phyloP scores from a whole-genome alignment of 371 early-diverging fungal species.

The Rhizopus sp. region DNA sequence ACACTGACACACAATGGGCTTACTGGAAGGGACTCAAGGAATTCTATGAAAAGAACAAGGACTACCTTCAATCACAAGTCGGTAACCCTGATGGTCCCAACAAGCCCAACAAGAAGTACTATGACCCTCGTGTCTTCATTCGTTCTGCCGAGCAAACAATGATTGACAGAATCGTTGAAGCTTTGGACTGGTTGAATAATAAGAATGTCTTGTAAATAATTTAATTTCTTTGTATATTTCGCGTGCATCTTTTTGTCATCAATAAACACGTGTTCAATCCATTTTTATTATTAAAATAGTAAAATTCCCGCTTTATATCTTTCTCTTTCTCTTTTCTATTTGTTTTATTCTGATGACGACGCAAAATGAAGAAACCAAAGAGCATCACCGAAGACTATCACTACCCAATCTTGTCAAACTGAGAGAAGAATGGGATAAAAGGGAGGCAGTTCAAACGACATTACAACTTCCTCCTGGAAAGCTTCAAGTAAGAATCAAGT shows the following conservation, averaged over 20 bases:
- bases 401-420: conserved; percentile 42
- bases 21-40: conserved; percentile 77
- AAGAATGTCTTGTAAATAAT: conserved; percentile 69
- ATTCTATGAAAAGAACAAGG: conserved; percentile 73
- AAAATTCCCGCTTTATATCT: background rate
- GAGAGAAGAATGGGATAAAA: conserved; percentile 34
- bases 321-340: background rate
- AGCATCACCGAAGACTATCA: conserved; percentile 24
- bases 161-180: conserved; percentile 75
- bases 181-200: conserved; percentile 77
- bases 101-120: conserved; percentile 96
- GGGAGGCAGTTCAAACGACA: conserved; percentile 28
- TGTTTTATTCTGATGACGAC: background rate
- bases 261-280: conserved; percentile 1
- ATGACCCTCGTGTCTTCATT: conserved; percentile 90
- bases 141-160: conserved; percentile 87
- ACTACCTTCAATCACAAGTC: conserved; percentile 83
- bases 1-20: conserved; percentile 80
- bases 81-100: conserved; percentile 89
- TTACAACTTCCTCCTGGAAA: conserved; percentile 23
- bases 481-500: conserved; percentile 30
- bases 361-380: conserved; percentile 11
- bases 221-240: conserved; percentile 4
- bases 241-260: background rate
- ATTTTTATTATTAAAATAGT: background rate